Base-by-base conservation (phyloP, 495 filamentous ascomycete species). In the Xylaria scruposa region DNA sequence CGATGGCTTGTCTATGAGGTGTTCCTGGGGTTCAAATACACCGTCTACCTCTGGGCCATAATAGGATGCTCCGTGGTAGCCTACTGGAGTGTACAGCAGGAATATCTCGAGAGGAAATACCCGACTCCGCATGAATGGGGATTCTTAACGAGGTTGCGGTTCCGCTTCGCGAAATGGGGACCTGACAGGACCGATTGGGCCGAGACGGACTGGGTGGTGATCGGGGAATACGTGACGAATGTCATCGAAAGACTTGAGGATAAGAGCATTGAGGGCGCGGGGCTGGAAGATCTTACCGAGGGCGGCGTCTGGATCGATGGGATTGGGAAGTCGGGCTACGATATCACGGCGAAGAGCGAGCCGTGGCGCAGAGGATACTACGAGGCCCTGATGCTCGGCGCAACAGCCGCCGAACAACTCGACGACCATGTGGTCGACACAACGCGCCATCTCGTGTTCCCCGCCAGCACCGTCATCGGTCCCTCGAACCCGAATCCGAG, bases 361-460 rank as follows among this genome's bases (percentile, higher is more conserved):
- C 82, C 90, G 40, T 97, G 94, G 94, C 83, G 92, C 75, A 84
- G 92, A 63, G 92, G 94, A 0, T 97, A 97, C 76, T 94, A 89
- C 79, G 88, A 95, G 73, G 86, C 89, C 24, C 79, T 97, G 31
- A 92, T 97, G 90, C 86, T 90, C 12, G 86, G 86, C 70, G 94
- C 91, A 0, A 89, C 89, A 71, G 89, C 90, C 2, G 91, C 93
- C 4, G 94, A 97, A 83, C 89, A 92, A 72, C 81, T 95, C 26
- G 93, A 97, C 61, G 92, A 91, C 13, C 92, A 90, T 85, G 85
- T 95, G 49, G 79, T 83, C 38, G 93, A 97, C 78, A 89, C 82
- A 53, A 91, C 87, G 47, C 85, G 90, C 72, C 84, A 85, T 31
- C 81, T 91, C 13, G 85, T 88, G 21, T 94, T 93, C 54, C 91